Evolutionary conservation across 495 filamentous ascomycete genomes (phyloP).

Genomic region (Xylaria grammica): DNA sequence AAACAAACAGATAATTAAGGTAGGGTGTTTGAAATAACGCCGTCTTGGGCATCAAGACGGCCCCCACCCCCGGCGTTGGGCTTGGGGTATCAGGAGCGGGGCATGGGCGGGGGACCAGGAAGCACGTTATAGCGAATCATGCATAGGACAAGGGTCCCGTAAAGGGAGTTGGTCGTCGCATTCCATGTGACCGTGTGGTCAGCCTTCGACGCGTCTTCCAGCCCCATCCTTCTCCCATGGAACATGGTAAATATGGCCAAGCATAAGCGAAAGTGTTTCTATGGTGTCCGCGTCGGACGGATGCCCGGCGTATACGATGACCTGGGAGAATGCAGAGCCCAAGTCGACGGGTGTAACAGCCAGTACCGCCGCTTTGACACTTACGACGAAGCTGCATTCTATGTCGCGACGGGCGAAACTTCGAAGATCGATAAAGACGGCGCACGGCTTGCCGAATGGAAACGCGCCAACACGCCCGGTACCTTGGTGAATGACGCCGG

Average conservation of each 20-base stretch:
- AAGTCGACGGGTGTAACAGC: conserved; percentile 23
- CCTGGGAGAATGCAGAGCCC: conserved; percentile 26
- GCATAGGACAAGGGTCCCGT: too few species aligned
- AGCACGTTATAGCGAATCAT: too few species aligned
- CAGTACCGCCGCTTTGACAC: conserved; percentile 29
- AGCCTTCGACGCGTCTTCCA: too few species aligned
- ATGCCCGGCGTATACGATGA: conserved; percentile 27
- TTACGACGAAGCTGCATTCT: conserved; percentile 24
- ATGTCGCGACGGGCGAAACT: conserved; percentile 19
- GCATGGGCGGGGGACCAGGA: too few species aligned
- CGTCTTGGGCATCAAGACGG: too few species aligned
- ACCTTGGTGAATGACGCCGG: neutral
- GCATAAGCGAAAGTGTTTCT: conserved; percentile 20
- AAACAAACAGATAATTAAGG: too few species aligned
- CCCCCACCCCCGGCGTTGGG: neutral
- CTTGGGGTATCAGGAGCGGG: neutral
- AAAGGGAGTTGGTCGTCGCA: too few species aligned
- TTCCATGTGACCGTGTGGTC: too few species aligned
- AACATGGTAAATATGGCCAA: too few species aligned
- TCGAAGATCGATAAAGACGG: neutral
- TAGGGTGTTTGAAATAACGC: too few species aligned
- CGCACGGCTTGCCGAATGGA: neutral
- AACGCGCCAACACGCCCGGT: neutral
- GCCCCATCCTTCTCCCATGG: too few species aligned
- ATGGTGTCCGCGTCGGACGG: conserved; percentile 30